Evolutionary conservation across 306 rosid species (phyloP).

Genomic region (Cucumis sativus): Cucumber_9930_V3 NC_026659.2:3989501-3990000

Average conservation of each 20-base stretch:
- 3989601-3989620: slow-evolving; percentile 62
- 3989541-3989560: slow-evolving; percentile 70
- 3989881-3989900: slow-evolving; percentile 70
- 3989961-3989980: slow-evolving; percentile 55
- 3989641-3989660: slow-evolving; percentile 92
- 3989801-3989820: slow-evolving; percentile 79
- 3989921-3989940: slow-evolving; percentile 60
- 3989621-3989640: slow-evolving; percentile 85
- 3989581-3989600: slow-evolving; percentile 68
- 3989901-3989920: slow-evolving; percentile 84
- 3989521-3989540: slow-evolving; percentile 64
- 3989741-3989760: slow-evolving; percentile 72
- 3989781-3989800: slow-evolving; percentile 78
- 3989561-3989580: slow-evolving; percentile 58
- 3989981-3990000: slow-evolving; percentile 76
- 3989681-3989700: slow-evolving; percentile 57
- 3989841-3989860: slow-evolving; percentile 69
- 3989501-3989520: slow-evolving; percentile 52
- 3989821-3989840: slow-evolving; percentile 78
- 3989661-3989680: slow-evolving; percentile 53
- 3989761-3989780: slow-evolving; percentile 51
- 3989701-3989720: slow-evolving; percentile 22
- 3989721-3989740: slow-evolving; percentile 55
- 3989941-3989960: slow-evolving; percentile 62
- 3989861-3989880: slow-evolving; percentile 55